Conservation (phyloP, 768 basidiomycete genomes). For the Podaxis pistillaris region DNA sequence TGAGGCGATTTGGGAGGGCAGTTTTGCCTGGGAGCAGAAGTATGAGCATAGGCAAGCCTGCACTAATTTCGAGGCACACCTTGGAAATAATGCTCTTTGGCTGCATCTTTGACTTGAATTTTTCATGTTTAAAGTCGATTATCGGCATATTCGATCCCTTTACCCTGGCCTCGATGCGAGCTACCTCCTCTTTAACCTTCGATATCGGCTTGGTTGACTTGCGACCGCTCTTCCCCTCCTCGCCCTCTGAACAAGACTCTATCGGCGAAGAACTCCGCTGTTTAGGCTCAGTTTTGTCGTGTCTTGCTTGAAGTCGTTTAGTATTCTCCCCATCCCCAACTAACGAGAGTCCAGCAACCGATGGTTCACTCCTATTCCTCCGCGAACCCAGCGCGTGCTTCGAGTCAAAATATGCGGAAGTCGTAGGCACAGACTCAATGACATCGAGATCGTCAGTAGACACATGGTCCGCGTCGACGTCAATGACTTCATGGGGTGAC, state of each 20-base stretch:
- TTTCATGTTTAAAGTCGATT: neutral
- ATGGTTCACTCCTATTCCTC: neutral
- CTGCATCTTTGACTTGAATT: slow-evolving; percentile 4
- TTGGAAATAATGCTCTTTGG: neutral
- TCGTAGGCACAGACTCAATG: neutral
- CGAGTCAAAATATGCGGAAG: slow-evolving; percentile 2
- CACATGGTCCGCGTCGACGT: slow-evolving; percentile 11
- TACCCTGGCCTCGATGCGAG: neutral
- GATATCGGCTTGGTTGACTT: neutral
- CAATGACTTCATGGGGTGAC: slow-evolving; percentile 5
- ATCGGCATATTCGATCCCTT: neutral
- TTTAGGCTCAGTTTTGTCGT: neutral
- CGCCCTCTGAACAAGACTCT: slow-evolving; percentile 3
- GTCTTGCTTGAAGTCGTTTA: neutral
- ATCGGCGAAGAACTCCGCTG: slow-evolving; percentile 3
- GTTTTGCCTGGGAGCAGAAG: neutral
- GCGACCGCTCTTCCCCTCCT: neutral
- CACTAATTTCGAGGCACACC: neutral
- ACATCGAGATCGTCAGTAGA: slow-evolving; percentile 13
- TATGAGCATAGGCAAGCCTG: neutral
- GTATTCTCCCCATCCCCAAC: slow-evolving; percentile 12
- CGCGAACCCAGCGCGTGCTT: neutral
- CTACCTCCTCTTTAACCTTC: neutral
- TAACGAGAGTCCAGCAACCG: neutral
- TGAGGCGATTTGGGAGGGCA: neutral